These are phyloP conservation scores for Jaltomata sinuosa DNA, from an alignment of 257 asterid species.

Conservation along the genomic window DNA sequence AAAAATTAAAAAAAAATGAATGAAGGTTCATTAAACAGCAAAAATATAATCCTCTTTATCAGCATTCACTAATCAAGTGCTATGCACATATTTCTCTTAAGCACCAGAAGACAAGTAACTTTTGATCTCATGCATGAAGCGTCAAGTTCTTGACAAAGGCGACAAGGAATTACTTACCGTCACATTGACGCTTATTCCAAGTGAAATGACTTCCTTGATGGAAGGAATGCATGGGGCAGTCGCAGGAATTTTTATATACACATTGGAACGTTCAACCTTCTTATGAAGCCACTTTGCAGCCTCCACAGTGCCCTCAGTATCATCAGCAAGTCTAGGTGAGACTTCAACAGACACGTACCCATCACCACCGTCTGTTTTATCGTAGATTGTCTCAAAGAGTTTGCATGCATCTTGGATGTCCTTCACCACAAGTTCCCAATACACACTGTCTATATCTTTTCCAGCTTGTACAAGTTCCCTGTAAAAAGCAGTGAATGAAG, in stretches of 20 bases:
- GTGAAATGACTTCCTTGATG: slow-evolving; percentile 94
- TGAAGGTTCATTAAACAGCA: not conserved
- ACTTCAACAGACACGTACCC: slow-evolving; percentile 99
- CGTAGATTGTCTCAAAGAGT: slow-evolving; percentile 84
- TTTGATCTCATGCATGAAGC: not conserved
- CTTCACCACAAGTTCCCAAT: slow-evolving; percentile 98
- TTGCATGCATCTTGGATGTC: slow-evolving; percentile 99
- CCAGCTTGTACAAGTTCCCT: slow-evolving; percentile 95
- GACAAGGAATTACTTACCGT: slow-evolving; percentile 46
- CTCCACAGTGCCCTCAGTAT: slow-evolving; percentile 74
- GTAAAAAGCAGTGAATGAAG: slow-evolving; percentile 9
- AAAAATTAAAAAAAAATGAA: not conserved
- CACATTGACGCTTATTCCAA: slow-evolving; percentile 89
- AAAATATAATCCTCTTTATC: not conserved
- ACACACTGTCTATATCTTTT: slow-evolving; percentile 80
- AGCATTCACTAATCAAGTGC: not conserved
- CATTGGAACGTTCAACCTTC: slow-evolving; percentile 82
- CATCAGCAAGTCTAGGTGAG: slow-evolving; percentile 94
- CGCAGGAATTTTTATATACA: slow-evolving; percentile 95
- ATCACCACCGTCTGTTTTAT: slow-evolving; percentile 82
- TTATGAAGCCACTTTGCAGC: slow-evolving; percentile 95
- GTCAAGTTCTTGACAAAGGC: not conserved
- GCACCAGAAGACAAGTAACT: not conserved
- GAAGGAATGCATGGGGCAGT: slow-evolving; percentile 95
- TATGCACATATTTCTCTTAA: not conserved